Conservation (phyloP, 257 asterid species). For the Datura wrightii region DNA sequence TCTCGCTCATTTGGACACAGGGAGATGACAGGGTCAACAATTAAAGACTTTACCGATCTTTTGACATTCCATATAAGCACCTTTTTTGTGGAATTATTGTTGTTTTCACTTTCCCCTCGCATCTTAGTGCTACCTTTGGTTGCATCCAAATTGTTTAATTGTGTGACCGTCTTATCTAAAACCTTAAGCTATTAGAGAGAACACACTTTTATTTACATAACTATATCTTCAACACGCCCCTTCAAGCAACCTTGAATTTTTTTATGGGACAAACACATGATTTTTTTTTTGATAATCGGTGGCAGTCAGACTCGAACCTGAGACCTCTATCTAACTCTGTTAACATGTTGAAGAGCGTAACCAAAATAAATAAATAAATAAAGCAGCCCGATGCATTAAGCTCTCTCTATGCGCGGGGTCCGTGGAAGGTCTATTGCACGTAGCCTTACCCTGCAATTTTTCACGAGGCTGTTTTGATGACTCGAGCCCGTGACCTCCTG, state of each 20-base stretch:
- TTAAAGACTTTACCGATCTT: neutral
- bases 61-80: constrained; percentile 2
- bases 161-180: neutral
- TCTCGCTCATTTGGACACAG: neutral
- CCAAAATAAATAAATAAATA: too few relatives aligned
- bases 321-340: neutral
- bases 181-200: neutral
- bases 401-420: too few relatives aligned
- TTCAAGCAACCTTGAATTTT: neutral
- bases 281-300: neutral
- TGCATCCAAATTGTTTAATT: constrained; percentile 15
- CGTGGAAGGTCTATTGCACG: too few relatives aligned
- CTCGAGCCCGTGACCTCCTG: too few relatives aligned
- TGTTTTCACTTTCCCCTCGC: neutral
- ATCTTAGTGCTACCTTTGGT: neutral
- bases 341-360: neutral
- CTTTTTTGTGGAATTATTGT: neutral
- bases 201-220: neutral
- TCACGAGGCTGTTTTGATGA: too few relatives aligned
- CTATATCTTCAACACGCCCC: neutral
- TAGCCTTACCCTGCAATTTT: too few relatives aligned
- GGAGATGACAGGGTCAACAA: neutral
- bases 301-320: neutral
- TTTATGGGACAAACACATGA: neutral
- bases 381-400: too few relatives aligned